Conservation (phyloP, 2,329 filamentous ascomycete species). For the Colletotrichum sp. region DNA sequence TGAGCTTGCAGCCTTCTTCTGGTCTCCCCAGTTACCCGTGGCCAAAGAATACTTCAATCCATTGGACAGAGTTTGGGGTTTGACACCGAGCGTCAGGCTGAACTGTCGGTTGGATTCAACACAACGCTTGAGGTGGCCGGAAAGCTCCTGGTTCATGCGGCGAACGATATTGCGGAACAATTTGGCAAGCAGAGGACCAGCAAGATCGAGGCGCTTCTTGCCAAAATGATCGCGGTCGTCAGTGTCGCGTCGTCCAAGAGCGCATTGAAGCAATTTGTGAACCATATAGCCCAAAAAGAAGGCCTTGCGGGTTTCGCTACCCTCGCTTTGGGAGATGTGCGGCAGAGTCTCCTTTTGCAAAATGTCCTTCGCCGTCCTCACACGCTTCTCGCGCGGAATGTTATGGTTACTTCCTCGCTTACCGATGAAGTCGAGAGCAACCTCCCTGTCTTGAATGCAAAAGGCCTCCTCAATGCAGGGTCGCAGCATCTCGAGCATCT, state of each 20-base stretch:
- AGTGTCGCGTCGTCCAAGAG: conserved; percentile 88
- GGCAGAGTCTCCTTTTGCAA: conserved; percentile 96
- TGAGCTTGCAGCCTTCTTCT: conserved; percentile 95
- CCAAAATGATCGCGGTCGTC: conserved; percentile 99
- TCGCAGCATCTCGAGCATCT: conserved; percentile 97
- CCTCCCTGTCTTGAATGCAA: conserved; percentile 92
- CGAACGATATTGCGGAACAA: conserved; percentile 92
- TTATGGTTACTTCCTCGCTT: conserved; percentile 82
- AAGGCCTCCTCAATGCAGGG: conserved; percentile 98
- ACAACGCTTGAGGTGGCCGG: conserved; percentile 88
- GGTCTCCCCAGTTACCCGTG: conserved; percentile 98
- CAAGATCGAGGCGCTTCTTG: conserved; percentile 96
- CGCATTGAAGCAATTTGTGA: conserved; percentile 91
- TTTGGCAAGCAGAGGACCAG: conserved; percentile 93
- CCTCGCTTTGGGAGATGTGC: conserved; percentile 94
- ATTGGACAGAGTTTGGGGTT: conserved; percentile 88
- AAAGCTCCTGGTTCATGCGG: conserved; percentile 89
- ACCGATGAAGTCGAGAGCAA: conserved; percentile 93
- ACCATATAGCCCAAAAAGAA: conserved; percentile 99
- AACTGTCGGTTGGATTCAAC: conserved; percentile 91
- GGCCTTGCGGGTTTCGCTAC: conserved; percentile 93
- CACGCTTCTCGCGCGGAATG: conserved; percentile 74
- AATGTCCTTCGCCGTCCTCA: conserved; percentile 91
- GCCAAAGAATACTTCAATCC: conserved; percentile 96
- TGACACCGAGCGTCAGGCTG: conserved; percentile 88